Conservation (phyloP, 208 protist genomes). For the Leishmania arabica region DNA sequence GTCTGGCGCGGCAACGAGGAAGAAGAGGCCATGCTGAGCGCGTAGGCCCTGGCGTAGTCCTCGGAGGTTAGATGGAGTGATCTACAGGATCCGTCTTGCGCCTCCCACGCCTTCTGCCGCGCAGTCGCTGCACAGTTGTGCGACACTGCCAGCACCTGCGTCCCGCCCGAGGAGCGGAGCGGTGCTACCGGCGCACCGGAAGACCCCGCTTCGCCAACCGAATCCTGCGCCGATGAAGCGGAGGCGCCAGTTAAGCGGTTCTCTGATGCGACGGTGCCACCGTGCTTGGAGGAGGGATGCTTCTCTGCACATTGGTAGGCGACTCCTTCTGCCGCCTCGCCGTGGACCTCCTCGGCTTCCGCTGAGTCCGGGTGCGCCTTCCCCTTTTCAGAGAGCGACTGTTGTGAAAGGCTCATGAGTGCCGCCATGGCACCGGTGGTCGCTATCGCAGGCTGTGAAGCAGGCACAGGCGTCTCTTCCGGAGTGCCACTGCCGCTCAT, state of each 20-base stretch:
- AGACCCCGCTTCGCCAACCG: background rate
- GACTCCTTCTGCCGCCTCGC: background rate
- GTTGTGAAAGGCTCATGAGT: background rate
- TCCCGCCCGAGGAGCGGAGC: background rate
- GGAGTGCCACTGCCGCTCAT: background rate
- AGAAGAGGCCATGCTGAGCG: background rate
- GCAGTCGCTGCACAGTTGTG: background rate
- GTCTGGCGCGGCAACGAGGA: background rate
- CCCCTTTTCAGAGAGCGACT: background rate
- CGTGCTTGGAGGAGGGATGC: background rate
- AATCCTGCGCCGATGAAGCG: background rate
- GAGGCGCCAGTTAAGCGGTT: background rate
- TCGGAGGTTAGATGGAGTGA: background rate
- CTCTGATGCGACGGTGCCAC: background rate
- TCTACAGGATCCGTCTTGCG: too few species aligned
- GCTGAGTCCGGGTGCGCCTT: background rate
- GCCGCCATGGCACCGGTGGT: background rate
- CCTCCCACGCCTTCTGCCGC: background rate
- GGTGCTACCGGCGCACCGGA: background rate
- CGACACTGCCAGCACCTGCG: background rate
- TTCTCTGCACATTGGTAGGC: background rate
- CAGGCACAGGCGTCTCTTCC: background rate
- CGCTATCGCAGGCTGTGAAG: background rate
- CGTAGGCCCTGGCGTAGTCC: background rate
- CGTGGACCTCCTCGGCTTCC: background rate